Conservation (phyloP, 331 rosid genomes). For the Spiraea crenata region DNA sequence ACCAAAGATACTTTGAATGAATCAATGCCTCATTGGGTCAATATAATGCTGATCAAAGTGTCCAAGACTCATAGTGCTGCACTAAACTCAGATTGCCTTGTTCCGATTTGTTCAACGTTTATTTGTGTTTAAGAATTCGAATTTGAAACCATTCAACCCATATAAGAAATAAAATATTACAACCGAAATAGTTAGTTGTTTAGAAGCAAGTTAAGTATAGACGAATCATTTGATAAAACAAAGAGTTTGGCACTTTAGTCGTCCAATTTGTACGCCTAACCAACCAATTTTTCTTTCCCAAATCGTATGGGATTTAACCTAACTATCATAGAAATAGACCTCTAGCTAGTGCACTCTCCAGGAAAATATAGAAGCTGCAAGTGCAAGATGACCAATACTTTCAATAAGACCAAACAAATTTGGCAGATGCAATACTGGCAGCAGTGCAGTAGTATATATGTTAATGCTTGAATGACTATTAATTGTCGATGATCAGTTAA, state of each 20-base stretch:
- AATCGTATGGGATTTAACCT: constrained; percentile 12
- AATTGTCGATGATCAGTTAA: too few species aligned
- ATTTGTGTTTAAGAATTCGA: too few species aligned
- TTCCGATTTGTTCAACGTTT: background rate
- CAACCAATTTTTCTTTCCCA: background rate
- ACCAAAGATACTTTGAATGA: background rate
- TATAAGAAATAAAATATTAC: too few species aligned
- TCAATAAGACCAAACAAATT: background rate
- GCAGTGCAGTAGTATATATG: background rate
- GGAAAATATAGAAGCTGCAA: constrained; percentile 1
- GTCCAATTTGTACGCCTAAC: background rate
- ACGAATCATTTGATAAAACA: background rate
- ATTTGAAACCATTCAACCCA: too few species aligned
- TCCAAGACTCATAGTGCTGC: constrained; percentile 40
- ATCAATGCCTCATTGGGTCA: too few species aligned
- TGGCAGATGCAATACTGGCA: background rate
- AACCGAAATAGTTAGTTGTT: too few species aligned
- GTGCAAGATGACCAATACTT: constrained; percentile 18
- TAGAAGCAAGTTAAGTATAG: background rate
- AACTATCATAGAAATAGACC: background rate
- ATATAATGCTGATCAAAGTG: background rate
- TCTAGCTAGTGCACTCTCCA: background rate
- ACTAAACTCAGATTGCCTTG: constrained; percentile 12
- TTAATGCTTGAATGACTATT: too few species aligned
- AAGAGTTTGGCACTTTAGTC: background rate